These are phyloP conservation scores for Penicillium italicum DNA, from an alignment of 2,329 filamentous ascomycete genomes.

Conservation along the genomic window DNA sequence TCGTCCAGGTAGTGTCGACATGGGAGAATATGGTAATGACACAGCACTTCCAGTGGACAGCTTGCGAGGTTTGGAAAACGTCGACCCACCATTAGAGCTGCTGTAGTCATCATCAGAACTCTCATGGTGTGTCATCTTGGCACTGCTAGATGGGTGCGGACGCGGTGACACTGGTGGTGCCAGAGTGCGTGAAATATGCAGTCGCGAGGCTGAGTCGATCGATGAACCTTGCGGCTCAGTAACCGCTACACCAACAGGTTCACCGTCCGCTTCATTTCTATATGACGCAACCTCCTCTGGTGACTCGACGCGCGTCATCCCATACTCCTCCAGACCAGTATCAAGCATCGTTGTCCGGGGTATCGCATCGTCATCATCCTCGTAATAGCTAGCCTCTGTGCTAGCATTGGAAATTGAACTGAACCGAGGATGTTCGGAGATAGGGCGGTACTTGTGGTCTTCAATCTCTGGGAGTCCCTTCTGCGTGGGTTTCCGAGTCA, in stretches of 20 bases:
- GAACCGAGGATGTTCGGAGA: slow-evolving; percentile 72
- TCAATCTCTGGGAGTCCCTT: slow-evolving; percentile 39
- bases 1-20: slow-evolving; percentile 57
- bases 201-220: slow-evolving; percentile 36
- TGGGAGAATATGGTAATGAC: slow-evolving; percentile 59
- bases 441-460: slow-evolving; percentile 55
- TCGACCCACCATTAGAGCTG: slow-evolving; percentile 54
- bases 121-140: slow-evolving; percentile 60
- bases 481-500: slow-evolving; percentile 40
- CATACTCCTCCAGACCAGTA: slow-evolving; percentile 20
- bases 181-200: slow-evolving; percentile 42
- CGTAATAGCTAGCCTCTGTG: slow-evolving; percentile 23
- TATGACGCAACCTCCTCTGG: slow-evolving; percentile 29
- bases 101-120: slow-evolving; percentile 67
- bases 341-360: slow-evolving; percentile 23
- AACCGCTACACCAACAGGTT: slow-evolving; percentile 20
- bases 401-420: slow-evolving; percentile 53
- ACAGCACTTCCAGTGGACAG: slow-evolving; percentile 68
- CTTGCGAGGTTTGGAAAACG: slow-evolving; percentile 69
- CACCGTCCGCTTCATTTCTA: slow-evolving; percentile 13
- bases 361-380: slow-evolving; percentile 40
- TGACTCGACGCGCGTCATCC: slow-evolving; percentile 31
- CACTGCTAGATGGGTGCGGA: slow-evolving; percentile 45
- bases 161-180: slow-evolving; percentile 47
- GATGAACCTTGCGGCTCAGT: slow-evolving; percentile 31